Evolutionary conservation across 805 yeast genomes (phyloP).

Genomic region (Isabelozyma gotoi): DNA sequence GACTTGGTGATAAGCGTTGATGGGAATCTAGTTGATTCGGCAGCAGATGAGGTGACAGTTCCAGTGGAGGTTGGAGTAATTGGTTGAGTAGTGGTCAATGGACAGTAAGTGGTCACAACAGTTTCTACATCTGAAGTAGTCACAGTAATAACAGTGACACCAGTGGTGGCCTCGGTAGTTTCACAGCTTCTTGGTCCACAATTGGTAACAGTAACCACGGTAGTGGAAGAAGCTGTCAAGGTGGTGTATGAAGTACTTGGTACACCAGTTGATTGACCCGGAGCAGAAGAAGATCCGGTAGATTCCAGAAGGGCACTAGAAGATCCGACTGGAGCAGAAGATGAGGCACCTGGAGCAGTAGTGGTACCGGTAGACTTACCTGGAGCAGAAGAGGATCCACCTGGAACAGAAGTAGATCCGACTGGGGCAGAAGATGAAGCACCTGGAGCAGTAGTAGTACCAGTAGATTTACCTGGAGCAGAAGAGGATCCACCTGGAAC

Average conservation of each 20-base stretch:
- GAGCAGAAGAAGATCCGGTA: conserved; percentile 6
- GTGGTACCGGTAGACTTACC: not conserved
- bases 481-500: too few species aligned
- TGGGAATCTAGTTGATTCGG: not conserved
- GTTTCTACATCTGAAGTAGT: conserved; percentile 3
- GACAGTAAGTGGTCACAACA: conserved; percentile 18
- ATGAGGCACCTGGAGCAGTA: not conserved
- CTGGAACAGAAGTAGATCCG: not conserved
- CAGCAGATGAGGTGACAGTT: too few species aligned
- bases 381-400: not conserved
- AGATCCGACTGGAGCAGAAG: not conserved
- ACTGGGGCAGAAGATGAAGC: conserved; percentile 1
- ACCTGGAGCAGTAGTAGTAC: conserved; percentile 1
- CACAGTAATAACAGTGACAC: conserved; percentile 14
- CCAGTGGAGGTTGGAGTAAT: conserved; percentile 14
- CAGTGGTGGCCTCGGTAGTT: conserved; percentile 15
- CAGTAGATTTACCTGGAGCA: too few species aligned
- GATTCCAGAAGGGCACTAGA: too few species aligned
- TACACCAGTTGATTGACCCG: too few species aligned
- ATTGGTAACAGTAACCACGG: conserved; percentile 20
- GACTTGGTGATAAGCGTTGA: not conserved
- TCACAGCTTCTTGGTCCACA: conserved; percentile 17
- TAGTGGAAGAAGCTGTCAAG: conserved; percentile 7
- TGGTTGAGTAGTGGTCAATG: conserved; percentile 13
- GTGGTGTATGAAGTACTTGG: not conserved